phyloP scores from a whole-genome alignment of 805 yeast species.

The Ogataea ramenticola region DNA sequence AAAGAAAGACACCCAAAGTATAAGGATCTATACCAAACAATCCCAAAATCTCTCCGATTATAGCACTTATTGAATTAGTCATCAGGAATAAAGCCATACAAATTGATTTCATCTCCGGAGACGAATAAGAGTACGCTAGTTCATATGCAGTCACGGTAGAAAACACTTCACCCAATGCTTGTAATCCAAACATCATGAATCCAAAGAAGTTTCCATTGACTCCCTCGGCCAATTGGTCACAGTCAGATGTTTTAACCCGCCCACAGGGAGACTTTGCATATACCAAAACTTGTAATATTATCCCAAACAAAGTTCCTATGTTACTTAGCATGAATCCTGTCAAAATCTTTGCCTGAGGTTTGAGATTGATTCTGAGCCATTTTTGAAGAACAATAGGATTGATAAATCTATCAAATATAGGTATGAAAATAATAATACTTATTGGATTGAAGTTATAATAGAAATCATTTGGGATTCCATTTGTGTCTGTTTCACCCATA shows the following conservation, averaged over 20 bases:
- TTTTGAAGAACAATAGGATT: slow-evolving; percentile 35
- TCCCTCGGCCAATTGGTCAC: slow-evolving; percentile 19
- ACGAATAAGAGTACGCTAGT: slow-evolving; percentile 46
- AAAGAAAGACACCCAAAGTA: slow-evolving; percentile 29
- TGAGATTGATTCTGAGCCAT: slow-evolving; percentile 29
- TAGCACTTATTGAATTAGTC: slow-evolving; percentile 39
- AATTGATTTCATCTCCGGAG: slow-evolving; percentile 42
- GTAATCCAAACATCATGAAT: slow-evolving; percentile 28
- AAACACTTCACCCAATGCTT: slow-evolving; percentile 48
- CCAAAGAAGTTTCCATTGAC: slow-evolving; percentile 2
- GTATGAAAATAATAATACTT: slow-evolving; percentile 42
- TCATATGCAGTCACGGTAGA: slow-evolving; percentile 46
- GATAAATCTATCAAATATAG: slow-evolving; percentile 36
- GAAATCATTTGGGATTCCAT: slow-evolving; percentile 49
- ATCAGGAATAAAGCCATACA: slow-evolving; percentile 35
- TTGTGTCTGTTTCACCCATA: slow-evolving; percentile 44
- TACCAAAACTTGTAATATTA: slow-evolving; percentile 35
- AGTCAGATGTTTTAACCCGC: slow-evolving; percentile 14
- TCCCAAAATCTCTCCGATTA: slow-evolving; percentile 33
- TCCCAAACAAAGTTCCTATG: slow-evolving; percentile 40
- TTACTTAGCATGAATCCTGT: slow-evolving; percentile 41
- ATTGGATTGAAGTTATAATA: slow-evolving; percentile 47
- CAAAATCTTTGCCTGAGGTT: slow-evolving; percentile 36
- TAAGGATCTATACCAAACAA: slow-evolving; percentile 34
- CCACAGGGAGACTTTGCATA: slow-evolving; percentile 42